Conservation (phyloP, 164 flowering plant genomes). For the Nymphaea thermarum region DNA sequence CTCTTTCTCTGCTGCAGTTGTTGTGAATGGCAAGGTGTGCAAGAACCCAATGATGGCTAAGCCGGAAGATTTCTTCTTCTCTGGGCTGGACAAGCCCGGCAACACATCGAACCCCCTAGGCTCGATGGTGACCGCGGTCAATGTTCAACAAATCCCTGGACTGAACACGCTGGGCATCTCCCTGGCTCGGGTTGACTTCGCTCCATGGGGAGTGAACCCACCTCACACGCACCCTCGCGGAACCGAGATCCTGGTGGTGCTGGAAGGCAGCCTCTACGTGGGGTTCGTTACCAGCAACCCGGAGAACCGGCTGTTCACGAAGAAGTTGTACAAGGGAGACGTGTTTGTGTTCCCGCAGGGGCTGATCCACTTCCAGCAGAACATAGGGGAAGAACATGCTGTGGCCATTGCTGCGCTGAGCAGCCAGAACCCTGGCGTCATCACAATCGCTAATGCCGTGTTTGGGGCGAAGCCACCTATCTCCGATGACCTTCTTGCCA, state of each 20-base stretch:
- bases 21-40: constrained; percentile 3
- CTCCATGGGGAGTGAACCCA: constrained; percentile 3
- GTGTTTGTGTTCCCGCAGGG: constrained; percentile 8
- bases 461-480: constrained; percentile 1
- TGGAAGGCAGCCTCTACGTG: constrained; percentile 4
- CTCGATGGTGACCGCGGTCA: constrained; percentile 3
- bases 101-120: constrained; percentile 2
- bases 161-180: constrained; percentile 8
- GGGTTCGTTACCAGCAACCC: constrained; percentile 9
- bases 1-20: neutral
- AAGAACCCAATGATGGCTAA: constrained; percentile 1
- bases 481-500: neutral
- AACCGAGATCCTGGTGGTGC: constrained; percentile 5
- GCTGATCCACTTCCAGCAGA: constrained; percentile 8
- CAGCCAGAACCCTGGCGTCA: constrained; percentile 9
- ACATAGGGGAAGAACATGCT: neutral
- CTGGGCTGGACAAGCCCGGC: neutral
- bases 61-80: constrained; percentile 3
- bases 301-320: constrained; percentile 1
- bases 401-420: constrained; percentile 2
- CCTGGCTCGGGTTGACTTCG: constrained; percentile 3
- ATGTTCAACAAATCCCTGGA: constrained; percentile 3
- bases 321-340: constrained; percentile 7
- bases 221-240: constrained; percentile 4
- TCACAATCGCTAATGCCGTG: constrained; percentile 5